Conservation (phyloP, 106 monocot genomes). For the Allium cepa region DNA sequence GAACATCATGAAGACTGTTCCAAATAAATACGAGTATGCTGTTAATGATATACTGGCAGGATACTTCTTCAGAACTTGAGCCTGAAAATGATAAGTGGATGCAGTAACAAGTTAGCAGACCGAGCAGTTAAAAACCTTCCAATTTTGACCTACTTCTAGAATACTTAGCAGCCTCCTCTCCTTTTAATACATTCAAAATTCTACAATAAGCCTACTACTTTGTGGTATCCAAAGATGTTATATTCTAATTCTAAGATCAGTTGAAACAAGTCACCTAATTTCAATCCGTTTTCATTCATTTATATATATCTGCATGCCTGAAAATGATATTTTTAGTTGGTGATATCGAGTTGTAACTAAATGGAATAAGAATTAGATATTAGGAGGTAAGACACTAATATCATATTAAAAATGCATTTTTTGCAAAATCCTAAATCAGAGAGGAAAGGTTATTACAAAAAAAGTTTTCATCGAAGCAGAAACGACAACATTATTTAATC, state of each 20-base stretch:
- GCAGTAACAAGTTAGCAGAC: not conserved
- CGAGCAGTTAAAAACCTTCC: not conserved
- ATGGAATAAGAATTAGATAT: no score
- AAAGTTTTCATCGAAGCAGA: no score
- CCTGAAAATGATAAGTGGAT: constrained; percentile 34
- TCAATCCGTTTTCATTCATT: not conserved
- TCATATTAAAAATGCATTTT: no score
- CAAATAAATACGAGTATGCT: constrained; percentile 56
- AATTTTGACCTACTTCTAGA: not conserved
- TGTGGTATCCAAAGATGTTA: not conserved
- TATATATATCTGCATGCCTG: no score
- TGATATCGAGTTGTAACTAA: no score
- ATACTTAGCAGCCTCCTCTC: not conserved
- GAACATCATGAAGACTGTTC: constrained; percentile 45
- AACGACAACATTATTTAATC: no score
- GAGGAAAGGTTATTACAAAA: no score
- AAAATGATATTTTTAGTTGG: no score
- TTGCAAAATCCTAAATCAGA: no score
- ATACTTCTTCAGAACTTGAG: constrained; percentile 62
- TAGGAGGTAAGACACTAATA: no score
- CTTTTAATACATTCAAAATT: not conserved
- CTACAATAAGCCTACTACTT: not conserved
- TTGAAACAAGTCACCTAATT: not conserved
- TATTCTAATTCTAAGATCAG: not conserved
- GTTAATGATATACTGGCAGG: constrained; percentile 43